phyloP scores from a whole-genome alignment of 306 rosid genomes.

The Acacia crassicarpa region DNA sequence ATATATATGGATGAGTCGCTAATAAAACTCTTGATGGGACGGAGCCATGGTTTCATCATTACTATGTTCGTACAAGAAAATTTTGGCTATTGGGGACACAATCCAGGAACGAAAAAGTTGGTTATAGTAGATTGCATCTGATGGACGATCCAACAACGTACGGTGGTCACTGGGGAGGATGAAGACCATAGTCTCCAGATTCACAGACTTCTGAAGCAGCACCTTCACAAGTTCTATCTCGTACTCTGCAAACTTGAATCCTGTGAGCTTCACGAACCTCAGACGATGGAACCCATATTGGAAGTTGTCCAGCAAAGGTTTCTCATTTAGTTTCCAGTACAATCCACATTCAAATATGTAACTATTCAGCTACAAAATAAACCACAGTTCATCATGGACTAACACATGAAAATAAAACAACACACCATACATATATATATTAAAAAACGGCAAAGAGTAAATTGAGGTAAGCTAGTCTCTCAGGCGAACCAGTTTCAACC shows the following conservation, averaged over 20 bases:
- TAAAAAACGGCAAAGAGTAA: too few species aligned
- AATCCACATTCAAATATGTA: slow-evolving; percentile 14
- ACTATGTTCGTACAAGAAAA: neutral
- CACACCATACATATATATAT: too few species aligned
- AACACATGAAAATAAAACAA: neutral
- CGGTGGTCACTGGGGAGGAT: slow-evolving; percentile 16
- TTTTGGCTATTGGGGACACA: neutral
- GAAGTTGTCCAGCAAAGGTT: neutral
- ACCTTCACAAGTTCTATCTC: slow-evolving; percentile 26
- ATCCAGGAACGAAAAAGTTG: slow-evolving; percentile 28
- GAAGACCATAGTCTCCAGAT: slow-evolving; percentile 33
- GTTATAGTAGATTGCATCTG: neutral
- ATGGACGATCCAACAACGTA: neutral
- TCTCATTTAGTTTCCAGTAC: slow-evolving; percentile 41
- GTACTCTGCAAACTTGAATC: slow-evolving; percentile 30
- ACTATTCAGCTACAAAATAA: slow-evolving; percentile 32
- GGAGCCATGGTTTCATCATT: neutral
- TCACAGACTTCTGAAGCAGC: slow-evolving; percentile 25
- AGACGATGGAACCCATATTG: neutral
- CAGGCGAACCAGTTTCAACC: too few species aligned
- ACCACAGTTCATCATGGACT: neutral
- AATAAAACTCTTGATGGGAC: neutral
- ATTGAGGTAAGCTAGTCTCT: too few species aligned
- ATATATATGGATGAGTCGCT: neutral
- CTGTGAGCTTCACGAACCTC: slow-evolving; percentile 33